These are phyloP conservation scores for Dioscorea zingiberensis DNA, from an alignment of 106 monocot species.

Conservation along the genomic window DNA sequence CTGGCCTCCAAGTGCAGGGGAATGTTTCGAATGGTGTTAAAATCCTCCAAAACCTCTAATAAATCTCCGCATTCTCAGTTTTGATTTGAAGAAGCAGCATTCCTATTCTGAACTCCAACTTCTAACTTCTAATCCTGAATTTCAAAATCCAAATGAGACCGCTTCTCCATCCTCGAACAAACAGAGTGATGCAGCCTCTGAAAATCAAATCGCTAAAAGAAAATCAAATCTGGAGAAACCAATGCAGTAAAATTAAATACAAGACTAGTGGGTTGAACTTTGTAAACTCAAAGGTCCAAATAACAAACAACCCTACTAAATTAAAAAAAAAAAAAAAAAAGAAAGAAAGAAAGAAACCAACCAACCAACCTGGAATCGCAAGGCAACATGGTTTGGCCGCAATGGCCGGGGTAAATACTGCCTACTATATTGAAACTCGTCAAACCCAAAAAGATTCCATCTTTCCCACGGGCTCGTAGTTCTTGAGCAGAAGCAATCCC, in stretches of 20 bases:
- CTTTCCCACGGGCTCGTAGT: neutral
- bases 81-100: neutral
- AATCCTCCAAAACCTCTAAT: neutral
- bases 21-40: neutral
- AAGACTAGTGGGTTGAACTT: neutral
- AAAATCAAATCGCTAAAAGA: neutral
- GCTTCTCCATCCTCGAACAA: neutral
- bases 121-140: neutral
- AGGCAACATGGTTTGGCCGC: neutral
- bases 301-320: neutral
- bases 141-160: neutral
- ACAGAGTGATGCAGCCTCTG: neutral
- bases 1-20: no score
- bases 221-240: neutral
- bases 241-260: neutral
- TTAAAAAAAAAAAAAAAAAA: neutral
- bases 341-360: neutral
- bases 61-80: neutral
- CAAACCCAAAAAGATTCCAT: neutral
- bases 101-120: neutral
- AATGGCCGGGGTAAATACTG: neutral
- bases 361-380: neutral
- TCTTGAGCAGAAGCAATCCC: neutral
- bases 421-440: neutral
- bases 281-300: neutral